phyloP scores from a whole-genome alignment of 495 filamentous ascomycete species.

The Penicillium dipodomyicola region DNA sequence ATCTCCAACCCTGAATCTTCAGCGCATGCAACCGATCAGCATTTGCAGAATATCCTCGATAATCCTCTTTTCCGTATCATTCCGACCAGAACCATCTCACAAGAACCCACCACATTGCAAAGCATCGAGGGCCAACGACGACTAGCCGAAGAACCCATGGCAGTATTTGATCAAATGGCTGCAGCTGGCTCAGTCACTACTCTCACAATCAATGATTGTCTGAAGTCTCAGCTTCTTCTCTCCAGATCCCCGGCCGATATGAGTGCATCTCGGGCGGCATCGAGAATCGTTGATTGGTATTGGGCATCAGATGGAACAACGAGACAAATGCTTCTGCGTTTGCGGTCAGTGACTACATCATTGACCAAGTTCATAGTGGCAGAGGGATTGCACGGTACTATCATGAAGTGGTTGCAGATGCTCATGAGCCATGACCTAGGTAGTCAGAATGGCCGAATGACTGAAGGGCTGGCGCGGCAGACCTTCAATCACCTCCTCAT shows the following conservation, averaged over 20 bases:
- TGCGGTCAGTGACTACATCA: slow-evolving; percentile 13
- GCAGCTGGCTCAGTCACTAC: slow-evolving; percentile 38
- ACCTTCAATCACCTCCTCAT: slow-evolving; percentile 30
- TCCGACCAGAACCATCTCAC: slow-evolving; percentile 23
- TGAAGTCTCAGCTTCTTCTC: slow-evolving; percentile 37
- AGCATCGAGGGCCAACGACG: slow-evolving; percentile 18
- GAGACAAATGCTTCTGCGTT: slow-evolving; percentile 30
- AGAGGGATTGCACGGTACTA: slow-evolving; percentile 36
- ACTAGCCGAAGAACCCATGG: slow-evolving; percentile 37
- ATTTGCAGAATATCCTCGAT: slow-evolving; percentile 61
- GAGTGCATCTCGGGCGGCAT: slow-evolving; percentile 35
- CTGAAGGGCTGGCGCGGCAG: slow-evolving; percentile 19
- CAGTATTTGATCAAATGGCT: slow-evolving; percentile 40
- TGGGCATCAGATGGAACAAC: slow-evolving; percentile 36
- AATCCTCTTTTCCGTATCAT: slow-evolving; percentile 58
- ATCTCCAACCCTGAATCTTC: slow-evolving; percentile 44
- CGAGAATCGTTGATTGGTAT: slow-evolving; percentile 41
- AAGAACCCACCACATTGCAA: slow-evolving; percentile 12
- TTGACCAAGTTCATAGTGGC: slow-evolving; percentile 43
- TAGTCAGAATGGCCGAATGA: slow-evolving; percentile 25
- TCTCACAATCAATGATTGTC: slow-evolving; percentile 22
- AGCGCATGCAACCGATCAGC: slow-evolving; percentile 37
- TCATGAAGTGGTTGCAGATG: slow-evolving; percentile 37
- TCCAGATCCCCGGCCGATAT: slow-evolving; percentile 26
- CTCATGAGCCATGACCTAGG: slow-evolving; percentile 32